Base-by-base conservation (phyloP, 371 early-diverging fungal genomes). In the Gilbertella persicaria region DNA sequence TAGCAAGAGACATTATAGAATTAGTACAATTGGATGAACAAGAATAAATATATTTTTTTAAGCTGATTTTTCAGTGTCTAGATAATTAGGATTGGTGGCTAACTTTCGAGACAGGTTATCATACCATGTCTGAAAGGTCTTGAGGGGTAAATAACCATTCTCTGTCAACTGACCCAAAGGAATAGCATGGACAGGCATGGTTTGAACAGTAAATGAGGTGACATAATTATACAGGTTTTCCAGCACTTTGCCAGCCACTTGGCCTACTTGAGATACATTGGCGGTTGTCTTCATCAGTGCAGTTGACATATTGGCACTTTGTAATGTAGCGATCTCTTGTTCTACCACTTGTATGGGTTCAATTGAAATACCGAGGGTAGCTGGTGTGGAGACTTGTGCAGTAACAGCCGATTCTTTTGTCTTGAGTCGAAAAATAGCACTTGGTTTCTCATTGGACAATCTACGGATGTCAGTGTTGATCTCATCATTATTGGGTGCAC, bases 41-140 rank as follows among this genome's bases (percentile, higher is more conserved):
- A 38, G 25, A 58, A 42, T 43, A 58, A 58, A 45, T 25, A 26
- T 44, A 8, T 39, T 21, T 47, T 23, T 33, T 60, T 53, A 59
- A 28, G 55, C 55, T n/a, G 53, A 45, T 40, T 62, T 64, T 23
- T 64, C 63, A 28, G 52, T 55, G 5, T 56, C 50, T 14, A 78
- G 46, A 50, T 72, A 78, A 45, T 63, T 66, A 36, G 86, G 86
- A 55, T 86, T 83, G 17, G 75, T 57, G 14, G 78, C 75, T 9
- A 79, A 50, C 53, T 90, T 90, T 53, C 84, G 68, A 25, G 77
- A 58, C 16, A 86, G 76, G 23, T 71, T 74, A 37, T 78, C 79
- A 65, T 85, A 94, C 96, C 96, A 95, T n/a, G 93, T 89, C 42
- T 92, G 88, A 51, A 95, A 87, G 2, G 87, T 85, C 75, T 89